Base-by-base conservation (phyloP, 2,329 filamentous ascomycete genomes). In the Talaromyces pinophilus region DNA sequence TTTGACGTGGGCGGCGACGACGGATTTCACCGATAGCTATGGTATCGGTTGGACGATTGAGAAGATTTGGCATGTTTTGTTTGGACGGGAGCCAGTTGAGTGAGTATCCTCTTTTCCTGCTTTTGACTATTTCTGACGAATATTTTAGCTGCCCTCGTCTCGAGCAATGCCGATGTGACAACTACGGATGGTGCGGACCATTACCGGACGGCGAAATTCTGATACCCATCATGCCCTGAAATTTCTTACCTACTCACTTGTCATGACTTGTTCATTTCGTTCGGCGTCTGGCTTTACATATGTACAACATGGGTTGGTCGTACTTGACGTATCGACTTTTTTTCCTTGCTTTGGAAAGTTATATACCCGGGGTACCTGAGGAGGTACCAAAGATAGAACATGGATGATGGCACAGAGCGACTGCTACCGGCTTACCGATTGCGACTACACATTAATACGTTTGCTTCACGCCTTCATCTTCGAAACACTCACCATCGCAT, bases 31-130 rank as follows among this genome's bases (percentile, higher is more conserved):
- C 46, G 73, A 75, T 67, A 74, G 72, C 63, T 72, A 74, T 65
- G 70, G 71, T 0, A 72, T 74, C 15, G 75, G 74, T 8, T 72
- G 73, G 70, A 72, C 75, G 28, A 72, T 74, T 67, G 75, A 76
- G 65, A 75, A 75, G 66, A 65, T 75, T 40, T 76, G 75, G 75
- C 75, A 76, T 69, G 67, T 76, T 46, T 68, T 76, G n/a, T 76
- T 76, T 70, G 74, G 72, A 17, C 70, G 70, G 70, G 70, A 73
- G 19, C 69, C 59, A 28, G 70, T 74, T 8, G 70, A 74, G 73
- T 75, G 67, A 40, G 73, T 68, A 30, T 57, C 30, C 22, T 33
- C 44, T 28, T 30, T 13, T 22, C 11, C 46, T 44, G 19, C 38
- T n/a, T 17, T 35, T 5, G 11, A 25, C 40, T 55, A 33, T 17